These are phyloP conservation scores for Ganoderma multipileum DNA, from an alignment of 1,284 basidiomycete species.

Conservation along the genomic window DNA sequence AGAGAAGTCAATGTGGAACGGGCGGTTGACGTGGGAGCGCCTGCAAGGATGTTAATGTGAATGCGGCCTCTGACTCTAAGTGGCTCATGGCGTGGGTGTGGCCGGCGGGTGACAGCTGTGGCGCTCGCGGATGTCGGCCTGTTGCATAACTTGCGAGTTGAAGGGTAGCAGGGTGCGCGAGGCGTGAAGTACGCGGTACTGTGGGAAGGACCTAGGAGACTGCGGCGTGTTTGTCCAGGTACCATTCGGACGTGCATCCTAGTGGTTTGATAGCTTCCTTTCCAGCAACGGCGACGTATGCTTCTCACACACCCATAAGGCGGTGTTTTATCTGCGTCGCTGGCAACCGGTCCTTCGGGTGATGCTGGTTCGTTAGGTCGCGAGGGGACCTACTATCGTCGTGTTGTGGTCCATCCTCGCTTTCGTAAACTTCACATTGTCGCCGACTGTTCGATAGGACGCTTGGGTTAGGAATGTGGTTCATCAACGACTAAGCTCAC, in stretches of 20 bases:
- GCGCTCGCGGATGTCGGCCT: background rate
- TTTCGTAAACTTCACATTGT: background rate
- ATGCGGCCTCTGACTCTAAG: conserved; percentile 6
- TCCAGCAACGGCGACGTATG: background rate
- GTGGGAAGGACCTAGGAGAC: conserved; percentile 4
- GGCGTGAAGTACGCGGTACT: background rate
- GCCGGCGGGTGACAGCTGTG: conserved; percentile 4
- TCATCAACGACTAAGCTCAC: conserved; percentile 4
- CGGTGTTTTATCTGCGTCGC: background rate
- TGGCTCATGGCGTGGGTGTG: conserved; percentile 18
- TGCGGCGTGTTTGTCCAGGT: background rate
- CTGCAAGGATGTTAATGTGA: conserved; percentile 14
- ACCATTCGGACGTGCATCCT: background rate
- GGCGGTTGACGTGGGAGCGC: conserved; percentile 32
- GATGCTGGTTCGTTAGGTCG: background rate
- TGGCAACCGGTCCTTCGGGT: background rate
- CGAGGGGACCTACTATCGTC: background rate
- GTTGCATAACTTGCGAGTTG: background rate
- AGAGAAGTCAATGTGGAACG: conserved; percentile 24
- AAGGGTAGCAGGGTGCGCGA: background rate
- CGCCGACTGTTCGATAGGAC: background rate
- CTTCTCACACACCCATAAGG: background rate
- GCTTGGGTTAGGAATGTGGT: background rate
- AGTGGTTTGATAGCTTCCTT: background rate
- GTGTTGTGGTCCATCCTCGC: background rate